Evolutionary conservation across 1,284 basidiomycete species (phyloP).

Genomic region (Leccinum insigne): DNA sequence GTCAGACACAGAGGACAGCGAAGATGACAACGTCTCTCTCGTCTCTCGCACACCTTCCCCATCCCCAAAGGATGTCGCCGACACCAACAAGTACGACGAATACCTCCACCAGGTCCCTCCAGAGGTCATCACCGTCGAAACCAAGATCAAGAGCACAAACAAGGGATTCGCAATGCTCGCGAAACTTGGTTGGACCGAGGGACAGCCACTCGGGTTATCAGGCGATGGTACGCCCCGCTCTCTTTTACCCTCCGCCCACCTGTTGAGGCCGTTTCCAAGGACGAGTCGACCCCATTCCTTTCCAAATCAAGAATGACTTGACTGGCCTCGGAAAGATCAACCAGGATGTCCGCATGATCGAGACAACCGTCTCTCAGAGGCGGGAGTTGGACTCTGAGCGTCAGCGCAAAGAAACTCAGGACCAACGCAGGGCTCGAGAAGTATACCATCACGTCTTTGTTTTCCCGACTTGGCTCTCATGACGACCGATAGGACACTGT

Average conservation of each 20-base stretch:
- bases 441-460: constrained; percentile 35
- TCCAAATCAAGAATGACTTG: constrained; percentile 71
- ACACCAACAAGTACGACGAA: constrained; percentile 71
- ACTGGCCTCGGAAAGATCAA: constrained; percentile 76
- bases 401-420: constrained; percentile 73
- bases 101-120: constrained; percentile 47
- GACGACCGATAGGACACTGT: constrained; percentile 53
- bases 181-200: constrained; percentile 80
- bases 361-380: constrained; percentile 78
- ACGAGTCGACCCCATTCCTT: constrained; percentile 78
- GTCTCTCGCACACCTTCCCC: constrained; percentile 74
- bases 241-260: not conserved
- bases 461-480: constrained; percentile 8
- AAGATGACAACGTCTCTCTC: constrained; percentile 67
- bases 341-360: constrained; percentile 79
- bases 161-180: constrained; percentile 78
- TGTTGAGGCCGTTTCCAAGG: constrained; percentile 41
- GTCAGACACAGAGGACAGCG: constrained; percentile 41
- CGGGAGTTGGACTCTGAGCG: constrained; percentile 76
- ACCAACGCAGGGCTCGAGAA: constrained; percentile 70
- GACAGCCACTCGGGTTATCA: constrained; percentile 25
- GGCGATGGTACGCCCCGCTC: not conserved
- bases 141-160: constrained; percentile 73
- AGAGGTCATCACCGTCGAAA: constrained; percentile 77
- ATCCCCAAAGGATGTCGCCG: constrained; percentile 43